Evolutionary conservation across 2,329 filamentous ascomycete genomes (phyloP), one percentile per base, ranked within the genome.

Genomic region (Chaetothyriales sp.): DNA sequence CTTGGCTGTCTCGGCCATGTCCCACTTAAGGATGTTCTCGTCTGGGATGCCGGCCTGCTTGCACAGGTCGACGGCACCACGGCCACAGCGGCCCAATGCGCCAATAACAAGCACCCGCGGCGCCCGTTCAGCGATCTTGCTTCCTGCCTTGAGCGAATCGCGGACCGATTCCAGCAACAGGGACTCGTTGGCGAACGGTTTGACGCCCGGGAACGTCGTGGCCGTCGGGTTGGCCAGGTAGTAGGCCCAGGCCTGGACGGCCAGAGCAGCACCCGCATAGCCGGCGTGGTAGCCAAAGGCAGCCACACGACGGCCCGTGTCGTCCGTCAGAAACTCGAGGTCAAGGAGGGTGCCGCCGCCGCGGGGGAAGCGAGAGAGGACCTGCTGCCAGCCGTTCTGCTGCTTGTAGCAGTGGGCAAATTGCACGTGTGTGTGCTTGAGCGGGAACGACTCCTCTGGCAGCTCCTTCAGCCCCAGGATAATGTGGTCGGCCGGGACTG

Each of bases 61-160:
- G 66, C 84, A 86, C 53, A 90, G 73, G 60, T 94, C 84, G 39
- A 90, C 81, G 18, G 89, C 89, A 55, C 90, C 90, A 45, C 77
- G 79, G 51, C 89, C 88, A 64, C 89, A 95, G 58, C 89, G 80
- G 59, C 71, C 74, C 49, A 77, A 66, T 43, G 75, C 86, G 56
- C 90, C 90, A 57, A 95, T 90, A 49, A 95, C 81, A 53, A 96
- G 78, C 53, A 88, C 79, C 55, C 78, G 82, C 3, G 88, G 88
- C 60, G 77, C 71, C 56, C 74, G 76, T 47, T 84, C 84, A 8
- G 74, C 74, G 64, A 84, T 80, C 63, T 78, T 78, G 62, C 78
- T 75, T 50, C 81, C 85, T 26, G 74, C 72, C 48, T 78, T 77
- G 22, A 94, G 72, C 42, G 79, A 75, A 62, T 79, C 77, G 73